Percentiles rank a stretch among this genome's conserved stretches.
These are phyloP conservation scores for Camelina sativa DNA, from an alignment of 345 rosid genomes.

Conservation along the genomic window DNA sequence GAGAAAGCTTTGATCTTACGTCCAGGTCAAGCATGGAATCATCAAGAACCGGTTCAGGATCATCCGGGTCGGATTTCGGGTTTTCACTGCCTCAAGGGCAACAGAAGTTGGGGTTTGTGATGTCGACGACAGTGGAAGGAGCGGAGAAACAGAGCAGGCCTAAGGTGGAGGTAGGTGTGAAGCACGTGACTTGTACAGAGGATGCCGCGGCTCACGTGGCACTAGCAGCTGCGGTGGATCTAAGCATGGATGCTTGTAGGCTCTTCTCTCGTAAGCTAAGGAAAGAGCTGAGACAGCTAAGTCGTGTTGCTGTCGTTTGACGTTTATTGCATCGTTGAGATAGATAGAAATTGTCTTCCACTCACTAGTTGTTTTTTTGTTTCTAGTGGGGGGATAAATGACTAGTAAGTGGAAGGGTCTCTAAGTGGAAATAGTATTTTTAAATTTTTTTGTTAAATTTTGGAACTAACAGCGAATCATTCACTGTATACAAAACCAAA, in stretches of 20 bases:
- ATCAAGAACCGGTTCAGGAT: slow-evolving; percentile 56
- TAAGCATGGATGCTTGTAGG: slow-evolving; percentile 89
- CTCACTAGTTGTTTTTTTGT: background rate
- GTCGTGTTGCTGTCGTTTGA: slow-evolving; percentile 53
- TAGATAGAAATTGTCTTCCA: slow-evolving; percentile 13
- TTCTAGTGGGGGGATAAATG: background rate
- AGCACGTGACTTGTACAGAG: slow-evolving; percentile 87
- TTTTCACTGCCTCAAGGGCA: slow-evolving; percentile 3
- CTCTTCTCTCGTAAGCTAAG: slow-evolving; percentile 76
- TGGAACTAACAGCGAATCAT: background rate
- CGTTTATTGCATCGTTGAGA: slow-evolving; percentile 41
- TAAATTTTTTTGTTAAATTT: background rate
- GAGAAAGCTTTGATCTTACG: slow-evolving; percentile 70
- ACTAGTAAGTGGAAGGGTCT: background rate
- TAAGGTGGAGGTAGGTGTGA: slow-evolving; percentile 75
- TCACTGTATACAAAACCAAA: background rate
- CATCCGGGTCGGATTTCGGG: slow-evolving; percentile 69
- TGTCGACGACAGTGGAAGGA: slow-evolving; percentile 78
- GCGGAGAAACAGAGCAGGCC: slow-evolving; percentile 54
- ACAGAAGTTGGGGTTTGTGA: slow-evolving; percentile 60
- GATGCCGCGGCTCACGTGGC: slow-evolving; percentile 91
- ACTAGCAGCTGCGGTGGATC: slow-evolving; percentile 87
- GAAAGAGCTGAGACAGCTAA: slow-evolving; percentile 66
- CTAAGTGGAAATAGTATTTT: too few species aligned
- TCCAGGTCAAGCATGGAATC: slow-evolving; percentile 47